Base-by-base conservation (phyloP, 179 eudicot species). In the Spergularia azorica region DNA sequence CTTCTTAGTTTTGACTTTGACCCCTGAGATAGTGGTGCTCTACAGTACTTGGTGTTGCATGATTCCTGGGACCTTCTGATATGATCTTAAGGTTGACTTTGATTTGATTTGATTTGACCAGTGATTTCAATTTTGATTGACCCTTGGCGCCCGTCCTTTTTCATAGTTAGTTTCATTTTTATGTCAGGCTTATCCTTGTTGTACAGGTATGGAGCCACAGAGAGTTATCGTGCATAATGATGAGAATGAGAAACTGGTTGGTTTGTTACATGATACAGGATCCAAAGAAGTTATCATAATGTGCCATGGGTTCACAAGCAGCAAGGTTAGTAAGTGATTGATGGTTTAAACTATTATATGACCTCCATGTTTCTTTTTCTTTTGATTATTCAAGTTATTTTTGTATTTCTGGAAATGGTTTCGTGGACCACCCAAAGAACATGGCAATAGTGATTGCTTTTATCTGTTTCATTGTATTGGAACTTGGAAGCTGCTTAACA, bases 241-340 rank as follows among this genome's bases (percentile, higher is more conserved):
- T 60, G 64, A 77, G 59, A 86, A 90, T 48, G 97, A 95, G 80
- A 89, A 91, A 66, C 89, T 95, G 67, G 90, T 89, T 18, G 98
- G 98, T 36, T 60, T 87, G 39, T 83, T 95, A 62, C 97, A 92
- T 77, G 97, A 95, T 73, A 83, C 91, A 66, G 89, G 92, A 62
- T 90, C 97, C 9, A 71, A 73, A 72, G 87, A 89, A n/a, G 77
- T 93, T 67, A 93, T 91, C 60, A 76, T 95, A 32, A 72, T 95
- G 56, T 95, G 98, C 82, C 98, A 93, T 75, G 98, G 98, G 54
- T 93, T 95, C 79, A 85, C 67, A 51, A 84, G 92, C 73, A 21
- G 83, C 70, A 95, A 93, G 98, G 98, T 94, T 58, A 38, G 82
- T 70, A 32, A 36, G 51, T 18, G 0, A 7, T 51, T 13, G 16